phyloP scores from a whole-genome alignment of 768 basidiomycete species.

The Pleurotus pulmonarius region DNA sequence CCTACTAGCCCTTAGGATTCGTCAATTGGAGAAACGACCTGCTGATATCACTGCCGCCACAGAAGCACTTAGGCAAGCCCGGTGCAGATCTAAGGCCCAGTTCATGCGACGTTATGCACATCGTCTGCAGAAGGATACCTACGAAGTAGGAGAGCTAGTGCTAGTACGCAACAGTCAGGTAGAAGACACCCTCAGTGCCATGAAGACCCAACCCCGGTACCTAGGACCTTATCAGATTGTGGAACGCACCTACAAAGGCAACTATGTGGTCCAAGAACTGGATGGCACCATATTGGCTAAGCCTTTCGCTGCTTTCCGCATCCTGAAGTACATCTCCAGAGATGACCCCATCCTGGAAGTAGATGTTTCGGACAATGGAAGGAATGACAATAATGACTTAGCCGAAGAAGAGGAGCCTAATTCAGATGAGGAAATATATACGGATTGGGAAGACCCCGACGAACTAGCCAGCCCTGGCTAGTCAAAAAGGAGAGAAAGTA shows the following conservation, averaged over 20 bases:
- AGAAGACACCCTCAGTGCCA: slow-evolving; percentile 13
- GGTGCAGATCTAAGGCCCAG: slow-evolving; percentile 17
- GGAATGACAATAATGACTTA: too few species aligned
- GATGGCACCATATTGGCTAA: slow-evolving; percentile 8
- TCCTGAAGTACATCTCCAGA: slow-evolving; percentile 5
- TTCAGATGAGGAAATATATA: too few species aligned
- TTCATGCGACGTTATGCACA: slow-evolving; percentile 15
- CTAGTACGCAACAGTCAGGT: slow-evolving; percentile 19
- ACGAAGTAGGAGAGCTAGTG: slow-evolving; percentile 12
- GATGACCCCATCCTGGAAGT: not conserved
- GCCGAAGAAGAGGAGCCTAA: too few species aligned
- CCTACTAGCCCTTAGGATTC: slow-evolving; percentile 17
- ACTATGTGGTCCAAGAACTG: slow-evolving; percentile 13
- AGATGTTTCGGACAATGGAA: too few species aligned
- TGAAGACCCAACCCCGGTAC: slow-evolving; percentile 21
- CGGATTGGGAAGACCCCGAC: too few species aligned
- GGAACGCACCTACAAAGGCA: slow-evolving; percentile 8
- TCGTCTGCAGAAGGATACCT: not conserved
- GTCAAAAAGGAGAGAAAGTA: too few species aligned
- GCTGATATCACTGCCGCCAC: slow-evolving; percentile 16
- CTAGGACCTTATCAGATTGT: slow-evolving; percentile 23
- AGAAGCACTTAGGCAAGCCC: slow-evolving; percentile 11
- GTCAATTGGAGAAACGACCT: slow-evolving; percentile 18
- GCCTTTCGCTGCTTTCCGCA: slow-evolving; percentile 2
- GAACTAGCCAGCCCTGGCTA: too few species aligned